Base-by-base conservation (phyloP, 768 basidiomycete species). In the Sporobolomyces roseus region DNA sequence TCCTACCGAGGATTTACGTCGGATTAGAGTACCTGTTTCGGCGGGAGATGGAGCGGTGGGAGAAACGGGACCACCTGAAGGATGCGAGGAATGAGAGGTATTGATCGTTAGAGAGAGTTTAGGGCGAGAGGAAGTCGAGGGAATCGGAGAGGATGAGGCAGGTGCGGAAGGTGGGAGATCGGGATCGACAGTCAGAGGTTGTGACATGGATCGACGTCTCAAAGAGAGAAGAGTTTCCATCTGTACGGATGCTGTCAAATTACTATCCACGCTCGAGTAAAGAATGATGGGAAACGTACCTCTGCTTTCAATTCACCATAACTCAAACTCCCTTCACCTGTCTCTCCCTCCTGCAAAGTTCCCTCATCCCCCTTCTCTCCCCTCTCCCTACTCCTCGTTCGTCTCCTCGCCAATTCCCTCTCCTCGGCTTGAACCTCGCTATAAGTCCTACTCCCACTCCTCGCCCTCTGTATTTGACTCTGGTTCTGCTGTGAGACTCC, bases 81-180 rank as follows among this genome's bases (percentile, higher is more conserved):
- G 56, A 23, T 36, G 32, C 30, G 56, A 51, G 21, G 23, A 23
- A 27, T 54, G 38, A 23, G 53, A 50, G 5, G 56, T 58, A 17
- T 59, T 59, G 54, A 56, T 67, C 29, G 56, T 45, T 25, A 69
- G 61, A 10, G 55, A 33, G 17, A 70, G 67, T 13, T 63, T 46
- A 0, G 66, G 63, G 10, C 74, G 33, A 36, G 50, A 19, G 33
- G 54, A 56, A 25, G 38, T 25, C 7, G 61, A 33, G 13, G 53
- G 43, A 70, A 12, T 75, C 61, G 63, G 75, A 50, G 48, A 76
- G 75, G 63, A 77, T 53, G 74, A 75, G 55, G 76, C 74, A 54
- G 73, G 78, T 52, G 55, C 71, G 63, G 62, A 74, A 48, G 66
- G 76, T 65, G 60, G 76, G 7, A 76, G 64, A 36, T 76, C 75